A percentile compares a stretch with the other conserved stretches of the same genome.
Evolutionary conservation across 2,329 filamentous ascomycete genomes (phyloP).

Genomic region (Monosporascus ibericus): DNA sequence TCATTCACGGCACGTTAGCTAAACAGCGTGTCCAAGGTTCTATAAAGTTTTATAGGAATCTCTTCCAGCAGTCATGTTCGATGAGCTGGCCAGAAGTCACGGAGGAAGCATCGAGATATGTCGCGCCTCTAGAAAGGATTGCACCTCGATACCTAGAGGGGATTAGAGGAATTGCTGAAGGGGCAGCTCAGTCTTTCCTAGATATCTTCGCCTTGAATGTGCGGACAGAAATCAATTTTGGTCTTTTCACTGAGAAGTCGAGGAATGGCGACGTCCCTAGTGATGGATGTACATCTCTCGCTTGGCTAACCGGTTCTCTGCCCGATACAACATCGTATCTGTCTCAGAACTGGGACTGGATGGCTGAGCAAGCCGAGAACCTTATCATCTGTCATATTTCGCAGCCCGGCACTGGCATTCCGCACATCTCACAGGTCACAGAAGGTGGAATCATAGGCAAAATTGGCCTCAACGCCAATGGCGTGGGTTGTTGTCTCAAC

Average conservation of each 20-base stretch:
- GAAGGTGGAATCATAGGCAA: conserved; percentile 59
- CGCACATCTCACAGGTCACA: conserved; percentile 48
- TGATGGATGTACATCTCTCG: conserved; percentile 51
- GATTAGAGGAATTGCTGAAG: conserved; percentile 47
- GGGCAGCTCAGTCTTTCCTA: conserved; percentile 36
- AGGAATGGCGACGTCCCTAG: conserved; percentile 13
- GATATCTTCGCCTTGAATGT: conserved; percentile 54
- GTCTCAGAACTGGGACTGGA: conserved; percentile 59
- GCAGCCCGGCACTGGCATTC: conserved; percentile 30
- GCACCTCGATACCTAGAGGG: conserved; percentile 34
- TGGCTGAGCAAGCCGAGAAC: conserved; percentile 40
- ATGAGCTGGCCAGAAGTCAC: conserved; percentile 27
- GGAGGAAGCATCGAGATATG: conserved; percentile 37
- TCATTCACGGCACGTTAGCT: conserved; percentile 26
- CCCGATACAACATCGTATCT: conserved; percentile 30
- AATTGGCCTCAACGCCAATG: conserved; percentile 54
- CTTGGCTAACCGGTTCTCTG: conserved; percentile 33
- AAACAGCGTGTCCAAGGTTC: conserved; percentile 24
- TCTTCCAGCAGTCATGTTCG: conserved; percentile 27
- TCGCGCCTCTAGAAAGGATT: conserved; percentile 32
- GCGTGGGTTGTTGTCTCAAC: conserved; percentile 56
- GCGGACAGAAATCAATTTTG: conserved; percentile 51
- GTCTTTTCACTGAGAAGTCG: conserved; percentile 36
- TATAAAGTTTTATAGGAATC: conserved; percentile 28
- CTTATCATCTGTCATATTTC: conserved; percentile 41